These are phyloP conservation scores for Blastobotrys proliferans DNA, from an alignment of 1,139 yeast genomes.

Conservation along the genomic window DNA sequence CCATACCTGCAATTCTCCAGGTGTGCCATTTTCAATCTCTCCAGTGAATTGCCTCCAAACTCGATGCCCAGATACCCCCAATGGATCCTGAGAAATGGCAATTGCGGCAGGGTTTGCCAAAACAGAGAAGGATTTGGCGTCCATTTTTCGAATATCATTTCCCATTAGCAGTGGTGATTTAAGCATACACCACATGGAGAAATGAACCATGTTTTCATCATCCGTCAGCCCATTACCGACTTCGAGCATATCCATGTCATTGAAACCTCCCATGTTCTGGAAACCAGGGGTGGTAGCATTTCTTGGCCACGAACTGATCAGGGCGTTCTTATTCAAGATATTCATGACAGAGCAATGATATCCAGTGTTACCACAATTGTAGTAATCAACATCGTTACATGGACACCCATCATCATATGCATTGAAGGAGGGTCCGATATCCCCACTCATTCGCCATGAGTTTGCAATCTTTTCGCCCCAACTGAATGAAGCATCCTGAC, in stretches of 20 bases:
- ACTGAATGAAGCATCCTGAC: constrained; percentile 31
- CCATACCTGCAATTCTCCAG: constrained; percentile 22
- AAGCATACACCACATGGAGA: constrained; percentile 31
- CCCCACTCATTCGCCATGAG: constrained; percentile 34
- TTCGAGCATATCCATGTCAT: constrained; percentile 33
- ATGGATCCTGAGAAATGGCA: constrained; percentile 30
- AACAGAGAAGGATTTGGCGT: constrained; percentile 24
- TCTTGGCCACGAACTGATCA: neutral
- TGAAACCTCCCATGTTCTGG: constrained; percentile 30
- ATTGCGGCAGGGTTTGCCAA: constrained; percentile 27
- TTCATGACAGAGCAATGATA: constrained; percentile 31
- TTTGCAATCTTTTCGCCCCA: constrained; percentile 33
- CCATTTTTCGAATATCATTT: constrained; percentile 28
- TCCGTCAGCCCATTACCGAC: constrained; percentile 33
- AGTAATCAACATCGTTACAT: constrained; percentile 25
- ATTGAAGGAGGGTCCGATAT: constrained; percentile 27
- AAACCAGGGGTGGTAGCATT: constrained; percentile 28
- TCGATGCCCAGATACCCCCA: constrained; percentile 24
- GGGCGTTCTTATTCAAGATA: constrained; percentile 30
- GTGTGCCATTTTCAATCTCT: constrained; percentile 18
- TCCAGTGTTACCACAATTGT: constrained; percentile 28
- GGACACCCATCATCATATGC: constrained; percentile 31
- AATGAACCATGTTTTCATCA: constrained; percentile 19
- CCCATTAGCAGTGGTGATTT: constrained; percentile 34
- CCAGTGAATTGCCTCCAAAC: constrained; percentile 20